A percentile compares a stretch with the other conserved stretches of the same genome.
These are phyloP conservation scores for Brasenia schreberi DNA, from an alignment of 164 flowering plant genomes.

Conservation along the genomic window DNA sequence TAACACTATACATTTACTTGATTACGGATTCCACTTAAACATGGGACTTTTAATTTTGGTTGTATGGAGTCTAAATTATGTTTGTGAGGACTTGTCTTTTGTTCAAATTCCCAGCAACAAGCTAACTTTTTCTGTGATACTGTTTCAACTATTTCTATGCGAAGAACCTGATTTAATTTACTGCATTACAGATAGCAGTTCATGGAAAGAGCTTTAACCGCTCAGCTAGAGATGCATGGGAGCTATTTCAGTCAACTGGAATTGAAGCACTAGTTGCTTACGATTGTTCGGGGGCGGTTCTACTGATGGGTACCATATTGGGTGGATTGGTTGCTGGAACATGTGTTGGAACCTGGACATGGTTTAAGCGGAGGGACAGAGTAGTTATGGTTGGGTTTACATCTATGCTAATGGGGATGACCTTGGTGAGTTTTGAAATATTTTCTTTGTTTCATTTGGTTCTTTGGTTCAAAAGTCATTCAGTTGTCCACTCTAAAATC, in stretches of 20 bases:
- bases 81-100: too few species aligned
- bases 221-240: slow-evolving; percentile 99
- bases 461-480: too few species aligned
- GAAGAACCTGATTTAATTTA: too few species aligned
- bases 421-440: slow-evolving; percentile 46
- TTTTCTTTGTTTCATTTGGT: background rate
- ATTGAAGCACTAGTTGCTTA: slow-evolving; percentile 97
- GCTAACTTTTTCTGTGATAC: too few species aligned
- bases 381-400: slow-evolving; percentile 77
- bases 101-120: too few species aligned
- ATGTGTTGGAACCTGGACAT: slow-evolving; percentile 75
- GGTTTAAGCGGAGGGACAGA: slow-evolving; percentile 43
- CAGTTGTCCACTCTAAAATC: too few species aligned
- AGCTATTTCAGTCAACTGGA: slow-evolving; percentile 97
- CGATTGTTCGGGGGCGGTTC: slow-evolving; percentile 98
- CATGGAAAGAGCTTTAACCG: slow-evolving; percentile 88
- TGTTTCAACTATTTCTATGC: too few species aligned
- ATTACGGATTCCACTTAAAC: too few species aligned
- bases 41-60: too few species aligned
- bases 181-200: slow-evolving; percentile 69
- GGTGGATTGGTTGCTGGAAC: slow-evolving; percentile 93
- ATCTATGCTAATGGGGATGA: slow-evolving; percentile 93
- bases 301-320: slow-evolving; percentile 82
- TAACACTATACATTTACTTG: too few species aligned
- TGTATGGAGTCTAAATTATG: too few species aligned